Percentiles rank a stretch among this genome's conserved stretches.
phyloP scores from a whole-genome alignment of 192 early-diverging fungal species.

The Haplosporangium gracile region DNA sequence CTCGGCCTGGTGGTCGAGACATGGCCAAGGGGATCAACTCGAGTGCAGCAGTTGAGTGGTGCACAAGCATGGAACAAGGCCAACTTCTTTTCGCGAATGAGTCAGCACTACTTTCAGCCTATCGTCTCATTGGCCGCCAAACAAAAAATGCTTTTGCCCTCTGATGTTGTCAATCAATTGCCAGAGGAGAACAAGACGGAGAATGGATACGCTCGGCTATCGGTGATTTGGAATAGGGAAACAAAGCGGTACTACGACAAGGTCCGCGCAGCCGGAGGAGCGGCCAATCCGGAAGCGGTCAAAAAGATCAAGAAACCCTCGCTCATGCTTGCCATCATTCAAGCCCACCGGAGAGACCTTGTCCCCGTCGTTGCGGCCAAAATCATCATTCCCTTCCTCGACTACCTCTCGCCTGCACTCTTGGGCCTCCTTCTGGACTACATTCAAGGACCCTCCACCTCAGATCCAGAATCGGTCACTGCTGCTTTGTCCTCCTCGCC shows the following conservation, averaged over 20 bases:
- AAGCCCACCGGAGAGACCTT: constrained; percentile 16
- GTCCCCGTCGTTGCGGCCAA: constrained; percentile 21
- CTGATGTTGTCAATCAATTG: constrained; percentile 32
- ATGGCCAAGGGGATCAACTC: constrained; percentile 40
- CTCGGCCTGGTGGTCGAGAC: constrained; percentile 26
- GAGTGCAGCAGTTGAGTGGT: constrained; percentile 22
- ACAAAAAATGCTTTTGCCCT: constrained; percentile 20
- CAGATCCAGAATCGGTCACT: not conserved
- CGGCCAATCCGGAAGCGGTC: not conserved
- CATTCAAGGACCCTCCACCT: constrained; percentile 4
- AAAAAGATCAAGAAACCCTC: constrained; percentile 27
- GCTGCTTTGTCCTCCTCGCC: not conserved
- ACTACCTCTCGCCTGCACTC: constrained; percentile 22
- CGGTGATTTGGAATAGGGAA: constrained; percentile 12
- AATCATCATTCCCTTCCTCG: constrained; percentile 14
- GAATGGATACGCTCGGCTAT: constrained; percentile 13
- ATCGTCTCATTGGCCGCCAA: constrained; percentile 40
- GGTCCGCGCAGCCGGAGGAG: not conserved
- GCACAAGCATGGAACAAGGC: constrained; percentile 33
- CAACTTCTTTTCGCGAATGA: constrained; percentile 25
- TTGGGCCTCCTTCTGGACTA: constrained; percentile 38
- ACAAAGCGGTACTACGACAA: constrained; percentile 9
- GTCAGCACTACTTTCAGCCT: constrained; percentile 34
- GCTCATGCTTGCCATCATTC: constrained; percentile 17
- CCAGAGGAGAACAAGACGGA: constrained; percentile 31